Conservation (phyloP, 192 early-diverging fungal genomes). For the Backusella mclennaniae region DNA sequence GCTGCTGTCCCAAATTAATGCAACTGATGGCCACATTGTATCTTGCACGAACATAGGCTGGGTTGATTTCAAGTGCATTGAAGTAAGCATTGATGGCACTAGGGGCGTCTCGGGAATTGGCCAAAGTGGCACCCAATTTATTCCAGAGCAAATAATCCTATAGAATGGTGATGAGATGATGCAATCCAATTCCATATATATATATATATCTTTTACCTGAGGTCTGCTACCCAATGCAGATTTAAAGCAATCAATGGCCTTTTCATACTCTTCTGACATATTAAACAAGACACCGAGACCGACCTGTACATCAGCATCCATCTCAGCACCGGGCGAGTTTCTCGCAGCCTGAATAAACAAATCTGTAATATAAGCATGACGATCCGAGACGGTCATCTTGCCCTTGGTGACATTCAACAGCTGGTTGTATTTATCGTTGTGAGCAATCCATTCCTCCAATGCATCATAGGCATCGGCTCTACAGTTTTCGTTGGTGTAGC, state of each 20-base stretch:
- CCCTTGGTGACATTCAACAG: constrained; percentile 30
- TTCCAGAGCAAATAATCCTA: constrained; percentile 96
- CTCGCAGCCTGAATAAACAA: constrained; percentile 81
- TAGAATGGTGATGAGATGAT: background rate
- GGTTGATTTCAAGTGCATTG: constrained; percentile 90
- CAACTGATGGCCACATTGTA: constrained; percentile 96
- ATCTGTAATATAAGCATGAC: constrained; percentile 71
- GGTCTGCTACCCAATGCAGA: constrained; percentile 85
- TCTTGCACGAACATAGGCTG: constrained; percentile 91
- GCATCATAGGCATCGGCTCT: constrained; percentile 84
- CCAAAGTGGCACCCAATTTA: constrained; percentile 94
- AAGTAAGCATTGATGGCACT: constrained; percentile 94
- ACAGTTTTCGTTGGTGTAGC: constrained; percentile 89
- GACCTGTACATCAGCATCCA: constrained; percentile 93
- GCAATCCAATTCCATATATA: background rate
- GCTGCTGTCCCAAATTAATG: constrained; percentile 87
- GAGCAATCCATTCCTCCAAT: constrained; percentile 82
- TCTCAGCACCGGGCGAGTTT: constrained; percentile 51
- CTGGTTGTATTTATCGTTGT: constrained; percentile 65
- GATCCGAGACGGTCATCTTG: constrained; percentile 39
- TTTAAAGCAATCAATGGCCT: constrained; percentile 97
- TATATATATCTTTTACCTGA: constrained; percentile 12
- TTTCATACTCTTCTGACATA: constrained; percentile 84
- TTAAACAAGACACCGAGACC: constrained; percentile 97
- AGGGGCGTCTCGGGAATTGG: constrained; percentile 74